Evolutionary conservation across 2,329 filamentous ascomycete species (phyloP).

Genomic region (Botrytis galanthina): DNA sequence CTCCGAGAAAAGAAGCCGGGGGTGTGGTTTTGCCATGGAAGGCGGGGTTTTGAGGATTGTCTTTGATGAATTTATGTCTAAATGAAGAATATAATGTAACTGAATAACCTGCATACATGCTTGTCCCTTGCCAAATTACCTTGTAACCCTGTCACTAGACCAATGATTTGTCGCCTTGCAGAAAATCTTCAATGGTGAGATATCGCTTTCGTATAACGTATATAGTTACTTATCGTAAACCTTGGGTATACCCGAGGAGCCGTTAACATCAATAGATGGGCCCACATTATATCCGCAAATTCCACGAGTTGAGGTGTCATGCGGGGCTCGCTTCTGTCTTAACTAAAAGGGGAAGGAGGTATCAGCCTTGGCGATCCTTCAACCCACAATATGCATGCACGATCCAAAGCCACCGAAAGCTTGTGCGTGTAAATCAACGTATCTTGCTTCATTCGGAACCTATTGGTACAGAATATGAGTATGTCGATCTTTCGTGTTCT

Average conservation of each 20-base stretch:
- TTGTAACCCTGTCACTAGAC: background rate
- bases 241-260: background rate
- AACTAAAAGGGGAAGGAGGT: background rate
- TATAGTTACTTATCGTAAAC: background rate
- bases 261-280: background rate
- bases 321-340: constrained; percentile 5
- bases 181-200: background rate
- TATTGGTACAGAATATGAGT: background rate
- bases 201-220: background rate
- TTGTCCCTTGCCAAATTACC: background rate
- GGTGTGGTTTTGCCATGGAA: background rate
- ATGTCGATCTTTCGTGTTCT: background rate
- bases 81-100: background rate
- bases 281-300: background rate
- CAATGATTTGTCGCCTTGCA: background rate
- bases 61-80: background rate
- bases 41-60: background rate
- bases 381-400: constrained; percentile 7
- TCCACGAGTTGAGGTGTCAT: background rate
- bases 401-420: background rate
- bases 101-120: too few species aligned
- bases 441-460: background rate
- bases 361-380: background rate
- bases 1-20: too few species aligned
- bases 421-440: background rate